Base-by-base conservation (phyloP, 768 basidiomycete species). In the Omphalotus guepiniiformis region DNA sequence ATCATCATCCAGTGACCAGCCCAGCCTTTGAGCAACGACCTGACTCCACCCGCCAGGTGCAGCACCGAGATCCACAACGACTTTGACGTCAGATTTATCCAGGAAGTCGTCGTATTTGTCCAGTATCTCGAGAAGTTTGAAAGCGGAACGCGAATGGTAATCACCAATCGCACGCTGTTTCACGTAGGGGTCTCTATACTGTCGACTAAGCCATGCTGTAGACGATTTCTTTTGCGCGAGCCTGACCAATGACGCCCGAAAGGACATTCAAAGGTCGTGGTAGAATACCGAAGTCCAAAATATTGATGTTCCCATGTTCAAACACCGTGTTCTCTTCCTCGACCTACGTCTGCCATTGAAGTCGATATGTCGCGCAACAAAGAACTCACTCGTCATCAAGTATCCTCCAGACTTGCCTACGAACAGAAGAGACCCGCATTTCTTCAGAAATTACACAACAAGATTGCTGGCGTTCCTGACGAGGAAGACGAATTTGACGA, bases 1-100 rank as follows among this genome's bases (percentile, higher is more conserved):
- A 28, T 63, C 56, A 4, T 51, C 53, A 25, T 36, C 22, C 34
- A 29, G 18, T 11, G 38, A 55, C 73, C 77, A 80, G 2, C 83
- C 82, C n/a, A 89, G 60, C 47, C 78, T 75, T 26, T 70, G 71
- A 0, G 80, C 76, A 12, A 80, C 82, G 9, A 93, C 93, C 59
- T 96, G 93, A 41, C 85, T 87, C 94, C 95, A 98, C 0, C 92
- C 92, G 0, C 93, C 93, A 0, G 94, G 95, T 0, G 93, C 90
- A 0, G 89, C 89, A 13, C 95, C 94, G 18, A 96, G 77, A 64
- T 96, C 94, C 1, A 94, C 80, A 0, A 95, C 80, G 15, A 76
- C 71, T 1, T 63, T 70, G 4, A 86, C 78, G 45, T 85, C 73
- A 21, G 65, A 62, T 37, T 73, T 64, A 15, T 62, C 60, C 35